Evolutionary conservation across 164 flowering plant genomes (phyloP), one percentile per base, ranked within the genome.

Genomic region (Liriodendron chinense): DNA sequence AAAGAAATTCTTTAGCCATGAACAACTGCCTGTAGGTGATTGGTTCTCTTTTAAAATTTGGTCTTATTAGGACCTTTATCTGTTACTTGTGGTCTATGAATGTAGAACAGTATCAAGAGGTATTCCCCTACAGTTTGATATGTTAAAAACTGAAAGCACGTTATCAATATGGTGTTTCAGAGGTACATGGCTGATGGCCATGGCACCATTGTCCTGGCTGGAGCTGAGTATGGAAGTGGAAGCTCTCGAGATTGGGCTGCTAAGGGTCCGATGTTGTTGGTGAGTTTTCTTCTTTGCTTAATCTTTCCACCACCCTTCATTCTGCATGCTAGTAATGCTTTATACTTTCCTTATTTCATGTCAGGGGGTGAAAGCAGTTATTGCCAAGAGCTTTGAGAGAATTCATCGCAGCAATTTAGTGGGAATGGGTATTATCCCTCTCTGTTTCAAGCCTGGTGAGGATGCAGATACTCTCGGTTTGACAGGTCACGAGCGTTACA

Each of bases 201-300:
- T 2, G 88, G 80, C 66, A 89, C 90, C 26, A 81, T 91, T 79
- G 74, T 91, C 64, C 80, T 91, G 80, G 92, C 94, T 73, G 94
- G 94, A 73, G 89, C 92, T 26, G 94, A 91, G 76, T 91, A 89
- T 79, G 92, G 94, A 53, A 91, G 94, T 84, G 94, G 94, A 79
- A 91, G 94, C 83, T 91, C 94, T 66, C 81, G 94, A 50, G 94
- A 91, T 80, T 91, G 92, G 92, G 94, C 94, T 75, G 92, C 94
- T 69, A 91, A 91, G 85, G 94, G 94, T 28, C 94, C 94, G 28
- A 88, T 89, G 94, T 65, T 91, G 50, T 74, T 82, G 89, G 92
- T 89, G 25, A 80, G 86, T 76, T 13, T 68, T 21, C 7, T 18
- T 71, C 3, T 24, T 56, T 18, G 12, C 1, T 57, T 14, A 72